Evolutionary conservation across 2,329 filamentous ascomycete species (phyloP).

Genomic region (Penicillium sp.): DNA sequence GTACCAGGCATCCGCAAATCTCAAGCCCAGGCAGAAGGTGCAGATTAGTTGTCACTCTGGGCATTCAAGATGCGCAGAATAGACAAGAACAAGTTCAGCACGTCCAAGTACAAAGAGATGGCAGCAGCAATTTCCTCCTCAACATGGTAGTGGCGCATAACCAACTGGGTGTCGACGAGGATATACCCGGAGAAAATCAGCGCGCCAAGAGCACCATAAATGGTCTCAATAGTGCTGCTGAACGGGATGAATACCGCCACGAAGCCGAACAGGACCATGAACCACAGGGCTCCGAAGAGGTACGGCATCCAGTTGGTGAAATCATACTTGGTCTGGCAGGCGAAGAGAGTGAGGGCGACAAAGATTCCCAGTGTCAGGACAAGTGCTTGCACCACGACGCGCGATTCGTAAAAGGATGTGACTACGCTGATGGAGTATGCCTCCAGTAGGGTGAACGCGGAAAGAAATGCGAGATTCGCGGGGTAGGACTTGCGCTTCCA

Average conservation of each 20-base stretch:
- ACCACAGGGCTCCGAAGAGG: slow-evolving; percentile 85
- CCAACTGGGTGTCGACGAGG: slow-evolving; percentile 89
- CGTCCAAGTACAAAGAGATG: slow-evolving; percentile 90
- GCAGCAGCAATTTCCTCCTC: slow-evolving; percentile 96
- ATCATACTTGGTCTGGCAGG: slow-evolving; percentile 96
- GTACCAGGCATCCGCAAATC: background rate
- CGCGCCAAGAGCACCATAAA: slow-evolving; percentile 75
- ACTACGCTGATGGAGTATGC: slow-evolving; percentile 91
- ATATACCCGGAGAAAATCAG: slow-evolving; percentile 93
- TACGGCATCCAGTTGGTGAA: slow-evolving; percentile 98
- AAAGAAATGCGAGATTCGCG: slow-evolving; percentile 86
- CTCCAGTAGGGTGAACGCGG: slow-evolving; percentile 82
- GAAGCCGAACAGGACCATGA: slow-evolving; percentile 85
- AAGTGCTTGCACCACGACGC: slow-evolving; percentile 83
- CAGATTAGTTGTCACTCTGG: slow-evolving; percentile 89
- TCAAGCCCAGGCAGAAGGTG: no score
- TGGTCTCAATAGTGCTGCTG: slow-evolving; percentile 71
- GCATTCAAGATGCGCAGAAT: slow-evolving; percentile 95
- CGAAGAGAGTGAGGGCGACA: slow-evolving; percentile 66
- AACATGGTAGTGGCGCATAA: slow-evolving; percentile 92
- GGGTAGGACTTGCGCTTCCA: slow-evolving; percentile 97
- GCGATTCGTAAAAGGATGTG: slow-evolving; percentile 79
- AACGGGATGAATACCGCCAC: slow-evolving; percentile 84
- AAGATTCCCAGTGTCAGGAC: slow-evolving; percentile 70
- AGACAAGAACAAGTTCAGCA: slow-evolving; percentile 94